A percentile compares a stretch with the other conserved stretches of the same genome.
phyloP scores from a whole-genome alignment of 2,329 filamentous ascomycete species.

The Geosmithia morbida region DNA sequence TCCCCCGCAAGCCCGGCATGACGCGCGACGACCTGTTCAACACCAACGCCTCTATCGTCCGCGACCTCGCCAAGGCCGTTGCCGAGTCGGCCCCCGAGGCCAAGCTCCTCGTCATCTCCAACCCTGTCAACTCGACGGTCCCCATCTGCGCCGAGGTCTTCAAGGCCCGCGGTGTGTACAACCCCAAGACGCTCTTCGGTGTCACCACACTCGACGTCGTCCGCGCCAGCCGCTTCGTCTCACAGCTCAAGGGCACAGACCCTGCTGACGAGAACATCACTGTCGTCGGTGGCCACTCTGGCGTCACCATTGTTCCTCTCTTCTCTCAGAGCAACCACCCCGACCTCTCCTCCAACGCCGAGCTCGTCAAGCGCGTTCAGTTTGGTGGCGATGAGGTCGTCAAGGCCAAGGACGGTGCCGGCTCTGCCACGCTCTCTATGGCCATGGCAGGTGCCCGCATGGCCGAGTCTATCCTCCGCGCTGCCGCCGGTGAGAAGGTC shows the following conservation, averaged over 20 bases:
- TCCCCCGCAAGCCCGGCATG: conserved; percentile 99
- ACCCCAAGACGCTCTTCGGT: conserved; percentile 98
- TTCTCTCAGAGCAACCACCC: conserved; percentile 88
- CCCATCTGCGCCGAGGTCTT: conserved; percentile 95
- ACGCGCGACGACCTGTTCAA: conserved; percentile 99
- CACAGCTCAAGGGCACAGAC: conserved; percentile 81
- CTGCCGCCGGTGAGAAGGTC: conserved; percentile 85
- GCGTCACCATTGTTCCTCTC: conserved; percentile 95
- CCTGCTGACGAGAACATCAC: conserved; percentile 88
- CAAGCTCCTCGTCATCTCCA: conserved; percentile 94
- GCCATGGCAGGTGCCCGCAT: conserved; percentile 79
- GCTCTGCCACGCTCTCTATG: conserved; percentile 97
- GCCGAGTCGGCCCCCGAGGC: conserved; percentile 81
- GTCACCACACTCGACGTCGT: conserved; percentile 99
- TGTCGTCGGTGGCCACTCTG: conserved; percentile 93
- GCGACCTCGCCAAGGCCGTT: conserved; percentile 89
- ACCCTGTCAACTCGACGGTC: conserved; percentile 99
- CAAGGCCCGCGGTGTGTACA: conserved; percentile 92
- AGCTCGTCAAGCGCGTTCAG: conserved; percentile 87
- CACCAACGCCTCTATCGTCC: conserved; percentile 99
- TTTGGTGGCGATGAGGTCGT: conserved; percentile 99
- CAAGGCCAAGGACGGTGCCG: conserved; percentile 95
- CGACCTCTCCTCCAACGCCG: conserved; percentile 63
- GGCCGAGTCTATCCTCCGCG: conserved; percentile 88
- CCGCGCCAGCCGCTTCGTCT: conserved; percentile 95